These are phyloP conservation scores for Rhodocollybia butyracea DNA, from an alignment of 768 basidiomycete genomes.

Conservation along the genomic window DNA sequence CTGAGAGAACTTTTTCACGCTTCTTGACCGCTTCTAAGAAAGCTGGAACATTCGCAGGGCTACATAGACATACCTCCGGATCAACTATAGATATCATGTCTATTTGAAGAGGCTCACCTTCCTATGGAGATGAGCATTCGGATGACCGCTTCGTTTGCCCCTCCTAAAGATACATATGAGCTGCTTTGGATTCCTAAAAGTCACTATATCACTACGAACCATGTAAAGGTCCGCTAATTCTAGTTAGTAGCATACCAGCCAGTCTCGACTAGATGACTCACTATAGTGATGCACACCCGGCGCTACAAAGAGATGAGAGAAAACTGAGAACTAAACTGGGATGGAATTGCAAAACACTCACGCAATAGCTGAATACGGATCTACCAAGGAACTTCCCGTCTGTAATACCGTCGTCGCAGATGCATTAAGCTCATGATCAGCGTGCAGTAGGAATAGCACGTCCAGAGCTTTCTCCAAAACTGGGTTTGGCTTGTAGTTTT, in stretches of 20 bases:
- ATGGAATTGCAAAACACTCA: constrained; percentile 28
- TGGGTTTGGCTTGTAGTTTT: constrained; percentile 77
- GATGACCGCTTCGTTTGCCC: constrained; percentile 92
- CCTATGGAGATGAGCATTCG: constrained; percentile 91
- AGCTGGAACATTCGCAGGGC: constrained; percentile 79
- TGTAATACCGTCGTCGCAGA: constrained; percentile 84
- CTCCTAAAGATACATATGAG: constrained; percentile 40
- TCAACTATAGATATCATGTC: neutral
- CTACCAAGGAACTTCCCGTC: constrained; percentile 84
- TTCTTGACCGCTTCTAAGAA: constrained; percentile 87
- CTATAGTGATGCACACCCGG: constrained; percentile 89
- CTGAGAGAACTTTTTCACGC: constrained; percentile 84
- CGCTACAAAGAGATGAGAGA: constrained; percentile 32
- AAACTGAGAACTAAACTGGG: neutral
- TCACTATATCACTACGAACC: constrained; percentile 31
- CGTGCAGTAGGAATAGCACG: constrained; percentile 82
- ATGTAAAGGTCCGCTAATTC: constrained; percentile 63
- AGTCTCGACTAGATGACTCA: constrained; percentile 35
- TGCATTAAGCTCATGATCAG: constrained; percentile 90
- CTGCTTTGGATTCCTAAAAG: neutral
- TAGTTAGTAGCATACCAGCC: neutral
- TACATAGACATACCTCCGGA: constrained; percentile 19
- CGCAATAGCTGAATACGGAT: constrained; percentile 87
- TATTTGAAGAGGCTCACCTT: constrained; percentile 40
- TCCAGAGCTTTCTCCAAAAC: constrained; percentile 86